Conservation (phyloP, 441 rosid genomes). For the Macaranga tanarius region DNA sequence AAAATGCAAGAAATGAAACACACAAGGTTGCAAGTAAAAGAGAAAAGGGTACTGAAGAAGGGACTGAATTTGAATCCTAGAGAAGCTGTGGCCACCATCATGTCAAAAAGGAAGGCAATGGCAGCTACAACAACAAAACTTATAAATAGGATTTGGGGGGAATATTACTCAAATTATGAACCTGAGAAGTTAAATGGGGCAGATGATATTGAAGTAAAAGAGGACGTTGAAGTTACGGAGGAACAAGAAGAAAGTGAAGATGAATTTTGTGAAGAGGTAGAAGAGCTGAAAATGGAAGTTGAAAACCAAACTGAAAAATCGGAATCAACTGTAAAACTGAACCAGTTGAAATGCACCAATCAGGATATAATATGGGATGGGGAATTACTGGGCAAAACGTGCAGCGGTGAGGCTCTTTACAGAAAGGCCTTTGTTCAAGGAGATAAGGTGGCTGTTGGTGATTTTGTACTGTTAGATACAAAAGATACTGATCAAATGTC, state of each 20-base stretch:
- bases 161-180: constrained; percentile 62
- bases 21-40: constrained; percentile 67
- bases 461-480: constrained; percentile 42
- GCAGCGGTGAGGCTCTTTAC: constrained; percentile 50
- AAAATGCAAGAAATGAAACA: constrained; percentile 75
- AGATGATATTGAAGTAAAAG: constrained; percentile 37
- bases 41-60: constrained; percentile 45
- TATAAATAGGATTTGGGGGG: constrained; percentile 84
- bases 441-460: constrained; percentile 53
- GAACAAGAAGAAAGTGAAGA: constrained; percentile 46
- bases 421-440: constrained; percentile 50
- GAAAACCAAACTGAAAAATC: constrained; percentile 29
- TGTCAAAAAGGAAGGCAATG: constrained; percentile 66
- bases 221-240: constrained; percentile 45
- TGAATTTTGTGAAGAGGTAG: constrained; percentile 17
- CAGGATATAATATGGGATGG: constrained; percentile 51
- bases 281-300: constrained; percentile 27
- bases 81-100: constrained; percentile 31
- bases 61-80: constrained; percentile 63
- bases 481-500: constrained; percentile 33
- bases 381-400: constrained; percentile 38
- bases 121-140: constrained; percentile 76
- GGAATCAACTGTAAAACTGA: constrained; percentile 34
- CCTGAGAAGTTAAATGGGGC: constrained; percentile 58
- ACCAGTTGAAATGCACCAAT: neutral